Evolutionary conservation across 352 stramenopile species (phyloP).

Genomic region (Nothophytophthora sp.): DNA sequence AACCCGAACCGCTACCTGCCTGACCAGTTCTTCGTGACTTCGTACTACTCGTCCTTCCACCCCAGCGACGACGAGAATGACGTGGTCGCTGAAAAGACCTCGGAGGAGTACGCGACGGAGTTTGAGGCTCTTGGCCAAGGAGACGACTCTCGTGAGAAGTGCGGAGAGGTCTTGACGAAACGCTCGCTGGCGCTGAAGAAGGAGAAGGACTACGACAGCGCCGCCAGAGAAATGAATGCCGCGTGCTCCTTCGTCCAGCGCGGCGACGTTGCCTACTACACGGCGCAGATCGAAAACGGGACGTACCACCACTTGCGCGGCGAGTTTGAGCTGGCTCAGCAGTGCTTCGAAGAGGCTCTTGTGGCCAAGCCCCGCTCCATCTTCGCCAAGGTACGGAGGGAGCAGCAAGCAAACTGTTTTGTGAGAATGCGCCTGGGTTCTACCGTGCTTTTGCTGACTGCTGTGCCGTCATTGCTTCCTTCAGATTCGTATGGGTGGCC

Average conservation of each 20-base stretch:
- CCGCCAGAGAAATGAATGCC: slow-evolving; percentile 58
- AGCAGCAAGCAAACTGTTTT: not conserved
- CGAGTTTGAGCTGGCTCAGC: slow-evolving; percentile 65
- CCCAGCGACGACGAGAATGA: slow-evolving; percentile 78
- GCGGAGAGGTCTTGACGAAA: slow-evolving; percentile 58
- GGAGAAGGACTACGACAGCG: slow-evolving; percentile 68
- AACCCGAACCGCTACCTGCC: slow-evolving; percentile 64
- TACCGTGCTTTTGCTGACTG: not conserved
- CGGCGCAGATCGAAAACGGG: slow-evolving; percentile 74
- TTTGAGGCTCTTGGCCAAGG: slow-evolving; percentile 38
- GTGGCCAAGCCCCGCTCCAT: slow-evolving; percentile 68
- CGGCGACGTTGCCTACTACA: slow-evolving; percentile 67
- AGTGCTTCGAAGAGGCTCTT: slow-evolving; percentile 72
- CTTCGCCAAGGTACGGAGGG: slow-evolving; percentile 48
- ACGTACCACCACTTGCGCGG: slow-evolving; percentile 78
- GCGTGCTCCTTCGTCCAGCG: slow-evolving; percentile 47
- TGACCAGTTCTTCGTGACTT: slow-evolving; percentile 84
- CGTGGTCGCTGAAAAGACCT: slow-evolving; percentile 51
- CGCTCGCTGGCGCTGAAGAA: slow-evolving; percentile 65
- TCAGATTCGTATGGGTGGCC: slow-evolving; percentile 73
- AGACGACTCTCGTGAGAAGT: slow-evolving; percentile 32
- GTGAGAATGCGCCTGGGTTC: too few species aligned
- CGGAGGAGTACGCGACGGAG: slow-evolving; percentile 55
- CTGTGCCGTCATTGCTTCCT: not conserved
- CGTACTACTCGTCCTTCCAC: slow-evolving; percentile 88